These are phyloP conservation scores for Zanthoxylum bungeanum DNA, from an alignment of 345 rosid species.

Conservation along the genomic window DNA sequence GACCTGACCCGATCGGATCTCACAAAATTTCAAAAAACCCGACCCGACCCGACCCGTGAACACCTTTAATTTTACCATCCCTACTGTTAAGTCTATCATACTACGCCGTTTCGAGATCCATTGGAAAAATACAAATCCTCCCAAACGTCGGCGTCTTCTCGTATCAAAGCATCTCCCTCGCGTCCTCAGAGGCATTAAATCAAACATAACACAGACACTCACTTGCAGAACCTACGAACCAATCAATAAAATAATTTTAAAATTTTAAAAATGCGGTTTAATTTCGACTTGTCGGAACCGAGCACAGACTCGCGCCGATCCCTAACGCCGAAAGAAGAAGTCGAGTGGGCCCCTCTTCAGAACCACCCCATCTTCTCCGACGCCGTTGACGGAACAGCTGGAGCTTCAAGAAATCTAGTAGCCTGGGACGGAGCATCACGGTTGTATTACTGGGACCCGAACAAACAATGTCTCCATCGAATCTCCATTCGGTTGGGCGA, in stretches of 20 bases:
- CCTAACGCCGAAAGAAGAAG: conserved; percentile 48
- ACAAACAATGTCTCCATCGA: conserved; percentile 58
- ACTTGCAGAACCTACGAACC: background rate
- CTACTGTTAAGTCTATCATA: too few species aligned
- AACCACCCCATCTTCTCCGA: conserved; percentile 62
- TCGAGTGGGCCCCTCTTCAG: conserved; percentile 75
- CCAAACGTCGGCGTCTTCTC: background rate
- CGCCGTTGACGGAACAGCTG: conserved; percentile 16
- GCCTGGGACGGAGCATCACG: conserved; percentile 93
- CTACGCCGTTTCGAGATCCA: background rate
- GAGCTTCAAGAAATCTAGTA: conserved; percentile 47
- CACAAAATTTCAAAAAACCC: too few species aligned
- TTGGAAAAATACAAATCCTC: too few species aligned
- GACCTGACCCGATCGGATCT: too few species aligned
- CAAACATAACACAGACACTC: background rate
- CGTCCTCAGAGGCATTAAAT: background rate
- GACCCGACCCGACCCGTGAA: too few species aligned
- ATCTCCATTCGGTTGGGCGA: conserved; percentile 83
- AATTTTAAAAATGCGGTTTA: conserved; percentile 52
- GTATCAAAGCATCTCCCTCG: background rate
- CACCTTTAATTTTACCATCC: too few species aligned
- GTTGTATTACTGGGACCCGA: conserved; percentile 72
- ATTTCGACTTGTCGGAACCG: conserved; percentile 40
- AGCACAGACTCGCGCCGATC: conserved; percentile 32
- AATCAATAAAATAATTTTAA: background rate